Evolutionary conservation across 331 rosid species (phyloP).

Genomic region (Dryas integrifolia): DNA sequence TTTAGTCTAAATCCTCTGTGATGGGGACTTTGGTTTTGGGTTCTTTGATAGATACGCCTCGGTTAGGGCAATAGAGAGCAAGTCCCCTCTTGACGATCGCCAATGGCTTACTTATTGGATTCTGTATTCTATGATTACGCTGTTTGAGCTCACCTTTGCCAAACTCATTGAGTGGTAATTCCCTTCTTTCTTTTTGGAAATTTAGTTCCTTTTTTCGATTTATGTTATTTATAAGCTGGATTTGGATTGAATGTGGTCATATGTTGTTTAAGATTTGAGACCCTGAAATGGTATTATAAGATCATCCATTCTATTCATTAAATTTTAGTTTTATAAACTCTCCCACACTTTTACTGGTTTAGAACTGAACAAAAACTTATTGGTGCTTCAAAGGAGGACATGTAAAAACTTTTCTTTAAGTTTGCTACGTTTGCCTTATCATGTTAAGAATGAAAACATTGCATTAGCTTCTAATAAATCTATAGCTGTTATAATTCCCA

Average conservation of each 20-base stretch:
- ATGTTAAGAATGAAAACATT: not conserved
- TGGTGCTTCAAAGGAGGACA: not conserved
- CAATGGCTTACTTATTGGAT: constrained; percentile 99
- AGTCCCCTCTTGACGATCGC: constrained; percentile 79
- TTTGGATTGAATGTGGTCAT: constrained; percentile 8
- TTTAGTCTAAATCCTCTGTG: not conserved
- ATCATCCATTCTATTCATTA: not conserved
- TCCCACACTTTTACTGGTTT: not conserved
- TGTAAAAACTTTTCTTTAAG: not conserved
- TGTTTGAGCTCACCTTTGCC: constrained; percentile 83
- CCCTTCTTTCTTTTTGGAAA: not conserved
- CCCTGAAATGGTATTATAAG: not conserved
- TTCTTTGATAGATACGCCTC: constrained; percentile 70
- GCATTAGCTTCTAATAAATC: not conserved
- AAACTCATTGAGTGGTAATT: constrained; percentile 78
- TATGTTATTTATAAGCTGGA: not conserved
- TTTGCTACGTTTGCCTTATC: not conserved
- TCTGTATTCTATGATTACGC: constrained; percentile 86
- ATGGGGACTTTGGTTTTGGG: not conserved
- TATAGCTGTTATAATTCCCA: not conserved
- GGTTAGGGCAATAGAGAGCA: constrained; percentile 82
- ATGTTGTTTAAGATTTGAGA: constrained; percentile 6
- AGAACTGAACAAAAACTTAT: not conserved
- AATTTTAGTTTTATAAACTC: not conserved
- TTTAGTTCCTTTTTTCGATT: not conserved